Evolutionary conservation across 768 basidiomycete species (phyloP).

Genomic region (Podaxis pistillaris): DNA sequence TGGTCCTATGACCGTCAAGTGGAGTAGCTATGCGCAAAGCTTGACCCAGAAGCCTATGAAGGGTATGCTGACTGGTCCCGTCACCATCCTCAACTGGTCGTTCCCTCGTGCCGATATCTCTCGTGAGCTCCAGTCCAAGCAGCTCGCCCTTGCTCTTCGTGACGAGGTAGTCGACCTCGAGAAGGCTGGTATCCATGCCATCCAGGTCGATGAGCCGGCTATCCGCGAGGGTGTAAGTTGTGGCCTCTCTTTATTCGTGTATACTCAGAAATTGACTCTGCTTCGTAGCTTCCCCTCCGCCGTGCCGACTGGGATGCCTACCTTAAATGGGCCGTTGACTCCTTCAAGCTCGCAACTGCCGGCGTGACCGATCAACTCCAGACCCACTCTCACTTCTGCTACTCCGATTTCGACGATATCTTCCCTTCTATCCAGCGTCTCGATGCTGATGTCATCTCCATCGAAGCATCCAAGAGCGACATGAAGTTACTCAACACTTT

Average conservation of each 20-base stretch:
- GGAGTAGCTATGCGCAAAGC: constrained; percentile 97
- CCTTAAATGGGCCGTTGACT: constrained; percentile 98
- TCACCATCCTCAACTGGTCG: constrained; percentile 99
- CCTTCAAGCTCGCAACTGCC: constrained; percentile 96
- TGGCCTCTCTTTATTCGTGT: background rate
- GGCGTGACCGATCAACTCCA: constrained; percentile 93
- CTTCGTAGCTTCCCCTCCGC: constrained; percentile 85
- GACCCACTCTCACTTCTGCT: constrained; percentile 99
- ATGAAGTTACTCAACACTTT: constrained; percentile 96
- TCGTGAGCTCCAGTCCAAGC: constrained; percentile 96
- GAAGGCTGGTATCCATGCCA: constrained; percentile 93
- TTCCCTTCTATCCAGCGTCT: constrained; percentile 96
- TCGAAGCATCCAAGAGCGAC: constrained; percentile 98
- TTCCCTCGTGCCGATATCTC: constrained; percentile 99
- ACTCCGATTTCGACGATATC: constrained; percentile 98
- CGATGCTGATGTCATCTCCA: constrained; percentile 98
- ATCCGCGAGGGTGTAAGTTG: constrained; percentile 93
- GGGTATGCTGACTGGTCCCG: constrained; percentile 98
- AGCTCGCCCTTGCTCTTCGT: constrained; percentile 95
- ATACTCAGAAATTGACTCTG: constrained; percentile 16
- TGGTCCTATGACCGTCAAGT: constrained; percentile 91
- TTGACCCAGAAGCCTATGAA: constrained; percentile 95
- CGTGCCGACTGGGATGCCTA: constrained; percentile 95
- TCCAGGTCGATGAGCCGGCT: constrained; percentile 99
- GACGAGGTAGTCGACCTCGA: constrained; percentile 98